Evolutionary conservation across 768 basidiomycete species (phyloP).

Genomic region (Phlebiopsis gigantea): DNA sequence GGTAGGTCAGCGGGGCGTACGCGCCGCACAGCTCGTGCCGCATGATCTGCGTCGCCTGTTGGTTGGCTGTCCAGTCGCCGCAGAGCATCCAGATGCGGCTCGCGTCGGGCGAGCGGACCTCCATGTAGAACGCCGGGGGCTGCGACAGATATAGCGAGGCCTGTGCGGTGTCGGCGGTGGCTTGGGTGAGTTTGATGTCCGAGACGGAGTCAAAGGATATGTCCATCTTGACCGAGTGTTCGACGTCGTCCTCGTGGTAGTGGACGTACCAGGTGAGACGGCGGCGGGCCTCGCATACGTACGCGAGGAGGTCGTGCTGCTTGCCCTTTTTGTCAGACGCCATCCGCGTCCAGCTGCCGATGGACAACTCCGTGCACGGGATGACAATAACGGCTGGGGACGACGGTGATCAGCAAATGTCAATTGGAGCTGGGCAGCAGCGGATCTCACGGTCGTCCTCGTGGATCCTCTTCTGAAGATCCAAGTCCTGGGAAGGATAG

Average conservation of each 20-base stretch:
- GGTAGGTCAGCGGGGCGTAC: conserved; percentile 49
- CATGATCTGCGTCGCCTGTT: conserved; percentile 60
- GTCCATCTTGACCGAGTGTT: conserved; percentile 81
- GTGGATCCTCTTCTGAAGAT: conserved; percentile 59
- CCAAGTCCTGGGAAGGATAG: conserved; percentile 34
- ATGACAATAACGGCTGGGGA: conserved; percentile 59
- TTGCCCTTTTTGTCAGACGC: conserved; percentile 32
- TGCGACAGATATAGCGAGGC: conserved; percentile 58
- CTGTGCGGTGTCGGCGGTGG: conserved; percentile 46
- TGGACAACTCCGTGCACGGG: conserved; percentile 66
- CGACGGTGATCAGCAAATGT: neutral
- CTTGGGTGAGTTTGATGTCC: conserved; percentile 49
- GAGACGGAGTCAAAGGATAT: conserved; percentile 64
- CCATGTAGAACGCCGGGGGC: conserved; percentile 65
- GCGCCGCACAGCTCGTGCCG: conserved; percentile 63
- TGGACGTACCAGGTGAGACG: conserved; percentile 78
- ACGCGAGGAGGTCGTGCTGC: conserved; percentile 69
- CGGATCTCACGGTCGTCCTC: conserved; percentile 66
- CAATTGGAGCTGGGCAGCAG: conserved; percentile 20
- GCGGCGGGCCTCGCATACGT: conserved; percentile 61
- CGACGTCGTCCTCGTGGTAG: conserved; percentile 59
- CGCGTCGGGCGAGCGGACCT: conserved; percentile 22
- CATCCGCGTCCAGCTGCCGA: conserved; percentile 77
- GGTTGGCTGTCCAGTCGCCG: conserved; percentile 72
- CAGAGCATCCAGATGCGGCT: conserved; percentile 49